Evolutionary conservation across 352 stramenopile species (phyloP), one percentile per base, ranked within the genome.

Genomic region (Pythium guiyangense): DNA sequence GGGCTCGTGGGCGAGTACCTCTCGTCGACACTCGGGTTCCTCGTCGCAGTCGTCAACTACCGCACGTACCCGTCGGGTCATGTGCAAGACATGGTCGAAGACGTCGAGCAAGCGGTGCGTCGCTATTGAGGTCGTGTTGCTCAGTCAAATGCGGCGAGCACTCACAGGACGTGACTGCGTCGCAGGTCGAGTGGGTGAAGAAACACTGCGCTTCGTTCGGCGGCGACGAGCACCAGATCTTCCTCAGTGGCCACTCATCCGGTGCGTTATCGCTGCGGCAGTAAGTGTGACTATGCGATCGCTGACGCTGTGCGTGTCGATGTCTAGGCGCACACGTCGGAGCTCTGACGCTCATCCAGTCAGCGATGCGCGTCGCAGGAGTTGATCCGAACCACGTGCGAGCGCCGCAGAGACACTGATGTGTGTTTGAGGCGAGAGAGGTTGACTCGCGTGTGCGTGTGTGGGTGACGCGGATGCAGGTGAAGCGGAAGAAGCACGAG

Each of bases 31-130:
- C 69, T 81, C 37, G 77, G 69, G 18, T 74, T 96, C 39, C 52
- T 97, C 20, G 79, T 94, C 26, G 79, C 91, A 31, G 84, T 96
- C 25, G 79, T 94, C 37, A 91, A 96, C 69, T 97, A 97, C 62
- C 70, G 84, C 25, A 97, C 94, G 58, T 97, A 93, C 66, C 93
- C 93, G 1, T 75, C 73, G 15, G 86, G 79, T 3, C 78, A 79
- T 29, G 75, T 97, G 31, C 49, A 84, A 27, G 84, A 94, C 39
- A 97, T 97, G 87, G 73, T 95, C 26, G 52, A 94, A 42, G 91
- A 98, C 69, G 69, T 97, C 15, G 72, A 96, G 35, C 68, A 71
- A 18, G 77, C 79, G 56, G 79, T 92, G 63, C 18, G 74, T 67
- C 26, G 4, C 3, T 11, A 15, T 15, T 20, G 37, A 3, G n/a